These are phyloP conservation scores for Penicillium turbatum DNA, from an alignment of 495 filamentous ascomycete species.

Conservation along the genomic window DNA sequence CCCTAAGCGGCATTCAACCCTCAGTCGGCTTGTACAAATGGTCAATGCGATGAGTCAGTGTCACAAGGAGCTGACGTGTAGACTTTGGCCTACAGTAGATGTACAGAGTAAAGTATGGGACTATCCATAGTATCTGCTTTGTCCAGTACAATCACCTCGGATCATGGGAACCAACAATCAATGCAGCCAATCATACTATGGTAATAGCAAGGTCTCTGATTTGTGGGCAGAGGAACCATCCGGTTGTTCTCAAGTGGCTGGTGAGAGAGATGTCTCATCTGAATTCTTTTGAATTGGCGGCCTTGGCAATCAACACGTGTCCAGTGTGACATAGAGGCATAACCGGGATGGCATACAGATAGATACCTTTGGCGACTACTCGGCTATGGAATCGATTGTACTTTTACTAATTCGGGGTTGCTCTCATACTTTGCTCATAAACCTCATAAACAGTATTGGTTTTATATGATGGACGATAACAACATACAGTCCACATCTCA, in stretches of 20 bases:
- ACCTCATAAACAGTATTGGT: too few relatives aligned
- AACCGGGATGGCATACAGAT: too few relatives aligned
- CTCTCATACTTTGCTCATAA: too few relatives aligned
- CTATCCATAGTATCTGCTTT: neutral
- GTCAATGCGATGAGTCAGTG: neutral
- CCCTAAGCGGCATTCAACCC: neutral
- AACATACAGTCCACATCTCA: neutral
- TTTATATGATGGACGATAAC: too few relatives aligned
- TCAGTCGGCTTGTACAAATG: neutral
- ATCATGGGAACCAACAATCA: neutral
- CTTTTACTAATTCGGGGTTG: too few relatives aligned
- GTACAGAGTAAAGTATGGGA: neutral
- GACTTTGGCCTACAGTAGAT: neutral
- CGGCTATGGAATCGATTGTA: too few relatives aligned
- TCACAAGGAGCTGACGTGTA: neutral
- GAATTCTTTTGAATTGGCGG: neutral
- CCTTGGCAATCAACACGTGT: neutral
- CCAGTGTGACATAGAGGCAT: neutral
- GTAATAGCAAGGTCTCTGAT: neutral
- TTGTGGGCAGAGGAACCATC: neutral
- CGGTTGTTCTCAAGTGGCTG: neutral
- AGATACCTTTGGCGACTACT: too few relatives aligned
- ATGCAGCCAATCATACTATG: neutral
- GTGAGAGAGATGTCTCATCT: neutral
- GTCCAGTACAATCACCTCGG: neutral